These are phyloP conservation scores for Plenodomus biglobosus DNA, from an alignment of 2,329 filamentous ascomycete genomes.

Conservation along the genomic window DNA sequence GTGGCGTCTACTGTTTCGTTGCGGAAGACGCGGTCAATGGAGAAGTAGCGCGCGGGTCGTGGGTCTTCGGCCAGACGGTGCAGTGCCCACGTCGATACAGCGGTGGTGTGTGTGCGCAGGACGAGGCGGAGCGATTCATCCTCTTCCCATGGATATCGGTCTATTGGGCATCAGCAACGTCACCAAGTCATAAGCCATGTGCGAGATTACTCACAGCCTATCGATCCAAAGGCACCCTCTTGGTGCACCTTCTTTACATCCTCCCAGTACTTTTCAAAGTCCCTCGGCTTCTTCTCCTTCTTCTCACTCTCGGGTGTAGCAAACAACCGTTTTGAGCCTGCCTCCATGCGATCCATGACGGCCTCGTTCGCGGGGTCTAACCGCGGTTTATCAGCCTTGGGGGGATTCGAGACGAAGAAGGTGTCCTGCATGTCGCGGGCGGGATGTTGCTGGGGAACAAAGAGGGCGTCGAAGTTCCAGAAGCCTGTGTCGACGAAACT, in stretches of 20 bases:
- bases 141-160: conserved; percentile 89
- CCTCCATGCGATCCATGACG: conserved; percentile 53
- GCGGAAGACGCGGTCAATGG: conserved; percentile 95
- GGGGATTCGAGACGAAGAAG: conserved; percentile 94
- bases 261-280: conserved; percentile 86
- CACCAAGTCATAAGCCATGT: neutral
- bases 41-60: conserved; percentile 92
- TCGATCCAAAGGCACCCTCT: conserved; percentile 87
- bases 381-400: conserved; percentile 67
- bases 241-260: conserved; percentile 87
- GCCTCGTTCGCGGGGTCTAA: conserved; percentile 55
- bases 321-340: conserved; percentile 54
- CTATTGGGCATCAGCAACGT: conserved; percentile 5
- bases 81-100: conserved; percentile 86
- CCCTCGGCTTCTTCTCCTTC: conserved; percentile 55
- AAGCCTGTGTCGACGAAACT: conserved; percentile 92
- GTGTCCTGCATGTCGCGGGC: conserved; percentile 97
- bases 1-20: conserved; percentile 98
- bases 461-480: conserved; percentile 98
- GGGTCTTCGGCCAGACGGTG: conserved; percentile 84
- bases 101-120: conserved; percentile 93
- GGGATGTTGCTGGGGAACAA: conserved; percentile 96
- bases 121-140: conserved; percentile 86
- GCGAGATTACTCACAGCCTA: conserved; percentile 60
- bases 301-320: conserved; percentile 56